A percentile compares a stretch with the other conserved stretches of the same genome.
These are phyloP conservation scores for Tylopilus balloui DNA, from an alignment of 768 basidiomycete species.

Conservation along the genomic window DNA sequence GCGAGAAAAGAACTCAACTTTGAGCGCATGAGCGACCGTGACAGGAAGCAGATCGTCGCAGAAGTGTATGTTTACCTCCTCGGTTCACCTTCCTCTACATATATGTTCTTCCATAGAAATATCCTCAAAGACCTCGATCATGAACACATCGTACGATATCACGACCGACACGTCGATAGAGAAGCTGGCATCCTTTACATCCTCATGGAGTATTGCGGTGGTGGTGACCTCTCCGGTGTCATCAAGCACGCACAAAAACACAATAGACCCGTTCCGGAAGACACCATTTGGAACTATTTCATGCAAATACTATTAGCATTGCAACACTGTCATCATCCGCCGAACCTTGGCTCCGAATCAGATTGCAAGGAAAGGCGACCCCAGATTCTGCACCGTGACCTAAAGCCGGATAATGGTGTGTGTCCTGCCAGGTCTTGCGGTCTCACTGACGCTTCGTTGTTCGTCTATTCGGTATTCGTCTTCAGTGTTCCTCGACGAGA, in stretches of 20 bases:
- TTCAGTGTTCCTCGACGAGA: conserved; percentile 84
- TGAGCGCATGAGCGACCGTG: conserved; percentile 92
- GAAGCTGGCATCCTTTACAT: conserved; percentile 92
- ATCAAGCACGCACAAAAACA: conserved; percentile 75
- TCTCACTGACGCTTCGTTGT: neutral
- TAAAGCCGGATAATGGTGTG: conserved; percentile 96
- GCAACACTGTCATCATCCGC: conserved; percentile 89
- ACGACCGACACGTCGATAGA: conserved; percentile 88
- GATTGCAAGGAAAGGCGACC: conserved; percentile 54
- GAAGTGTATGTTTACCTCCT: conserved; percentile 74
- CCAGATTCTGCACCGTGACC: conserved; percentile 88
- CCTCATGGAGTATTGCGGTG: conserved; percentile 98
- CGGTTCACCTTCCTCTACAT: neutral
- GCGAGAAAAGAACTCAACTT: conserved; percentile 97
- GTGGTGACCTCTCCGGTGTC: conserved; percentile 82
- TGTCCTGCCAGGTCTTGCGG: neutral
- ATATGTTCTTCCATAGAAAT: conserved; percentile 51
- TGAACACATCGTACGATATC: conserved; percentile 94
- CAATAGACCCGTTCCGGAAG: conserved; percentile 77
- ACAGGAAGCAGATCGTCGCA: conserved; percentile 93
- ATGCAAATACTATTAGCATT: conserved; percentile 88
- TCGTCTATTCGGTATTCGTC: neutral
- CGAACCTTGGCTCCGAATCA: conserved; percentile 28
- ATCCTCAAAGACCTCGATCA: conserved; percentile 95
- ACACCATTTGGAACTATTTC: conserved; percentile 94